Conservation (phyloP, 169 alveolate genomes). For the Plasmodium inui region DNA sequence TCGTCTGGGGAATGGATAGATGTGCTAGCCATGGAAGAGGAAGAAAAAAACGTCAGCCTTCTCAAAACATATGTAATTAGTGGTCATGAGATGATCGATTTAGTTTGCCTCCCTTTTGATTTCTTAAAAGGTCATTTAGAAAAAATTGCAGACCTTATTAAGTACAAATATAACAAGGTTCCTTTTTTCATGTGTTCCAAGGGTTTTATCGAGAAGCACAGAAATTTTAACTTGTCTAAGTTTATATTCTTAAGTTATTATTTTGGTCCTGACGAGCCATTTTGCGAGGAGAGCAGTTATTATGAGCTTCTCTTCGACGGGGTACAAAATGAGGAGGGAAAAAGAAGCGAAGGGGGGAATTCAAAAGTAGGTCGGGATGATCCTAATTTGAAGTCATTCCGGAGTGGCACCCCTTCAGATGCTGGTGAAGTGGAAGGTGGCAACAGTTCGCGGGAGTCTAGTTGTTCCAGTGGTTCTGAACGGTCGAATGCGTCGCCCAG, state of each 20-base stretch:
- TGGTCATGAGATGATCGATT: slow-evolving; percentile 18
- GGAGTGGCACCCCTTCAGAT: background rate
- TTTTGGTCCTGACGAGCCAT: background rate
- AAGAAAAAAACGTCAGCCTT: background rate
- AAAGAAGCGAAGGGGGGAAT: background rate
- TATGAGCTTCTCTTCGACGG: slow-evolving; percentile 3
- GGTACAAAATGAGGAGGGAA: background rate
- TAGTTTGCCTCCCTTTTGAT: slow-evolving; percentile 54
- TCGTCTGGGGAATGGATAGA: slow-evolving; percentile 64
- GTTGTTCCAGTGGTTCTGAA: background rate
- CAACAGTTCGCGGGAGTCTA: background rate
- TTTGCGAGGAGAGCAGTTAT: background rate
- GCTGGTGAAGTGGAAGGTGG: background rate
- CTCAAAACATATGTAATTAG: background rate
- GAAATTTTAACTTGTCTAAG: slow-evolving; percentile 38
- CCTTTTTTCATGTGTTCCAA: slow-evolving; percentile 70
- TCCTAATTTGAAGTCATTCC: background rate
- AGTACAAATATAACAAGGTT: slow-evolving; percentile 30
- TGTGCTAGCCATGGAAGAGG: slow-evolving; percentile 30
- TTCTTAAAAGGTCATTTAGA: slow-evolving; percentile 48
- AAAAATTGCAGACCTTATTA: slow-evolving; percentile 47
- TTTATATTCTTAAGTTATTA: slow-evolving; percentile 66
- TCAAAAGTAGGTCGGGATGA: background rate
- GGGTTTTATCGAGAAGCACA: slow-evolving; percentile 23
- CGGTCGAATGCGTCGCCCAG: background rate